Conservation (phyloP, 108 stramenopile genomes). For the Stephanodiscus triporus region DNA sequence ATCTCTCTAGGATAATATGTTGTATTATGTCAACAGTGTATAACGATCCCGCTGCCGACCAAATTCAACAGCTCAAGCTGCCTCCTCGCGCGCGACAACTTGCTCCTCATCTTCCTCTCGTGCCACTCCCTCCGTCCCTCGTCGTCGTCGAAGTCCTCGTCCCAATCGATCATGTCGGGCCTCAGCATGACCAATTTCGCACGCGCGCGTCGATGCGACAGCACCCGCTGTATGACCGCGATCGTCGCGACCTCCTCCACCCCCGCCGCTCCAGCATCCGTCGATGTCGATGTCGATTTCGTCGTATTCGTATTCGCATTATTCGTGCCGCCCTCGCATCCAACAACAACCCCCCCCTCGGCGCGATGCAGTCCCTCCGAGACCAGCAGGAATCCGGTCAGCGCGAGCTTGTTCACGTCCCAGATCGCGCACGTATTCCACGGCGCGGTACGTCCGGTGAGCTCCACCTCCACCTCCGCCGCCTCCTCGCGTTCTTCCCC, state of each 20-base stretch:
- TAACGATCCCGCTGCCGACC: constrained; percentile 55
- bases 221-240: constrained; percentile 71
- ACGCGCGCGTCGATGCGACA: constrained; percentile 39
- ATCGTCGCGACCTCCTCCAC: constrained; percentile 90
- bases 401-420: constrained; percentile 77
- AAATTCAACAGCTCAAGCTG: constrained; percentile 74
- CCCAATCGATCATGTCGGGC: constrained; percentile 55
- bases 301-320: too few relatives aligned
- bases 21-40: constrained; percentile 51
- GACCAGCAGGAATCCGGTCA: constrained; percentile 83
- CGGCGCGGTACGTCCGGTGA: constrained; percentile 79
- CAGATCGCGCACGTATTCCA: constrained; percentile 96
- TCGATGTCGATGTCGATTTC: too few relatives aligned
- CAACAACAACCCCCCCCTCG: too few relatives aligned
- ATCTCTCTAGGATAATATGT: too few relatives aligned
- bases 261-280: constrained; percentile 67
- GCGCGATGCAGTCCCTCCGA: constrained; percentile 70
- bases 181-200: constrained; percentile 70
- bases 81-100: constrained; percentile 61
- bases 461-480: constrained; percentile 26
- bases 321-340: too few relatives aligned
- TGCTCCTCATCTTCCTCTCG: constrained; percentile 91
- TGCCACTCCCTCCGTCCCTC: constrained; percentile 85
- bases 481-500: too few relatives aligned
- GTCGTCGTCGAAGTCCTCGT: constrained; percentile 66